These are phyloP conservation scores for Pseudocercospora pini-densiflorae DNA, from an alignment of 2,329 filamentous ascomycete genomes.

Conservation along the genomic window DNA sequence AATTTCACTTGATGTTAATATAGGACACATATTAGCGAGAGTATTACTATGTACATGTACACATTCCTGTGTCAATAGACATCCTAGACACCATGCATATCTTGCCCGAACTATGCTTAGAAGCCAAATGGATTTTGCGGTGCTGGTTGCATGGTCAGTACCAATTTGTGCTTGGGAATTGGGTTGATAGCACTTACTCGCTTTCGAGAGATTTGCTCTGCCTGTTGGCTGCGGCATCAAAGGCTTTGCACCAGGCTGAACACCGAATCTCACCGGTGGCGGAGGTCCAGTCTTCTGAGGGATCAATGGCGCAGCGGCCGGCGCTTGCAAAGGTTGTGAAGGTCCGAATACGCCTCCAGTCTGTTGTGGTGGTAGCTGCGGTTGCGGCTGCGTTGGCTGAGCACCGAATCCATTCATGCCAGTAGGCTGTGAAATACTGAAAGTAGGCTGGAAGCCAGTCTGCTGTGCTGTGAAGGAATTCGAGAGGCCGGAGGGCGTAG, in stretches of 20 bases:
- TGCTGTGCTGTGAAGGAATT: conserved; percentile 47
- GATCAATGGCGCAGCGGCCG: conserved; percentile 64
- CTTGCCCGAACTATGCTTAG: conserved; percentile 38
- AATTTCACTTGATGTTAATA: neutral
- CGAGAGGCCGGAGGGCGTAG: conserved; percentile 45
- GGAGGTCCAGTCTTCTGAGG: conserved; percentile 85
- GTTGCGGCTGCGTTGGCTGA: conserved; percentile 49
- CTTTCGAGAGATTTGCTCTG: conserved; percentile 87
- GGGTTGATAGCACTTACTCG: conserved; percentile 72
- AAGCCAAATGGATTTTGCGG: conserved; percentile 74
- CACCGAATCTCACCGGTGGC: conserved; percentile 87
- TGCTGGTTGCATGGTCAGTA: conserved; percentile 49
- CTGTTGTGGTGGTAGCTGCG: conserved; percentile 62
- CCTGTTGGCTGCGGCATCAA: conserved; percentile 86
- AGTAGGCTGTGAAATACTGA: conserved; percentile 44
- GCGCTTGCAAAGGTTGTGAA: conserved; percentile 38
- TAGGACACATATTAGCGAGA: conserved; percentile 21
- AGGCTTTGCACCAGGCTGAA: conserved; percentile 73
- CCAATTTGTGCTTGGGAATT: neutral
- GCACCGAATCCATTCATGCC: conserved; percentile 51
- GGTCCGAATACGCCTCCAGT: conserved; percentile 48
- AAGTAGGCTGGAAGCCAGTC: conserved; percentile 57
- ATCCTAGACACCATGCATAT: conserved; percentile 15
- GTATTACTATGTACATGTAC: conserved; percentile 31
- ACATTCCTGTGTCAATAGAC: conserved; percentile 21